Evolutionary conservation across 2,329 filamentous ascomycete species (phyloP), one percentile per base, ranked within the genome.

Genomic region (Trichophyton schoenleinii): DNA sequence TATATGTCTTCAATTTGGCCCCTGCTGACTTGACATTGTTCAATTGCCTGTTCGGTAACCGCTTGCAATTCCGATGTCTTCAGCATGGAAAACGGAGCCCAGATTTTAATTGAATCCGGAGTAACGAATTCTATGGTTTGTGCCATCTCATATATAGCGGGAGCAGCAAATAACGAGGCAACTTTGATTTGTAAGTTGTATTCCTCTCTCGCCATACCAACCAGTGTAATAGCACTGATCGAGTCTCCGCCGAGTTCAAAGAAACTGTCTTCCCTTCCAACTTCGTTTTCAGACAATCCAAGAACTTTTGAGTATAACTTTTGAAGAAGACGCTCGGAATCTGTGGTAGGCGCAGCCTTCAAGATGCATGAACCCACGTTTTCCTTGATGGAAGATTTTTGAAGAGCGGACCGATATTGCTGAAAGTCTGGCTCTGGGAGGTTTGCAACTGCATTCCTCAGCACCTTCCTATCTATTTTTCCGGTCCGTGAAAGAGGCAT

Each of bases 1-100:
- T 74, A 75, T 2, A 70, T 67, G 60, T 77, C 73, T 58, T 74
- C 70, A 2, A 75, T 66, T 38, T 63, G 20, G 41, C 25, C 38
- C 3, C 5, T 13, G 13, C n/a, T 22, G 34, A 64, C 20, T 7
- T 48, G 28, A 38, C 62, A 62, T 15, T 64, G 60, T 20, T 59
- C 59, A 34, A 46, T 36, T 25, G 62, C 62, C 48, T 60, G 52
- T 42, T 60, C 20, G 22, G 38, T 49, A 38, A 60, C 48, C 8
- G 38, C 48, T 6, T 44, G 15, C 15, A 44, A 18, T 15, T 44
- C 41, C 2, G 41, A n/a, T n/a, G 41, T 5, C 11, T 44, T 15
- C 41, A 44, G 41, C 41, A 44, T 44, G 41, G 41, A 44, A 44
- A 44, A 44, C 6, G 41, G 41, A 15, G 41, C 15, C 4, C 5